A percentile compares a stretch with the other conserved stretches of the same genome.
These are phyloP conservation scores for Mariannaea sp. DNA, from an alignment of 2,329 filamentous ascomycete genomes.

Conservation along the genomic window DNA sequence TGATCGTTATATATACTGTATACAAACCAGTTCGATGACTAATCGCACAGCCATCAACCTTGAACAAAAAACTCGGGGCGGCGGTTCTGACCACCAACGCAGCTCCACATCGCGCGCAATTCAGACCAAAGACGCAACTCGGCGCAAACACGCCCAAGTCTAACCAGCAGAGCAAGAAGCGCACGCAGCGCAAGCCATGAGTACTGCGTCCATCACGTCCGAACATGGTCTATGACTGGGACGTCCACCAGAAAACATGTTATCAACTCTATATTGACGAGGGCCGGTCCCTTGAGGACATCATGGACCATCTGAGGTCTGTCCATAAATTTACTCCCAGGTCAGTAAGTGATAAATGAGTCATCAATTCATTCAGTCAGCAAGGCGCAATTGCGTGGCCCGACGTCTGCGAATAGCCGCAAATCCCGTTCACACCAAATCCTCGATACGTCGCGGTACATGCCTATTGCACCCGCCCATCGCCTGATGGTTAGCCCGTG, in stretches of 20 bases:
- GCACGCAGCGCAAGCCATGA: slow-evolving; percentile 14
- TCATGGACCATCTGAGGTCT: slow-evolving; percentile 71
- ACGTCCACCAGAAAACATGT: slow-evolving; percentile 49
- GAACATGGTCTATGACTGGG: slow-evolving; percentile 55
- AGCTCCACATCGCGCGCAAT: slow-evolving; percentile 32
- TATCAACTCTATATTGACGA: slow-evolving; percentile 76
- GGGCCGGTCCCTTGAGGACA: slow-evolving; percentile 72
- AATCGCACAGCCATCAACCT: slow-evolving; percentile 8
- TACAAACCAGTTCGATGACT: slow-evolving; percentile 15
- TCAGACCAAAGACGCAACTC: slow-evolving; percentile 36
- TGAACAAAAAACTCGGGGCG: slow-evolving; percentile 25
- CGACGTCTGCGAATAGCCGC: background rate
- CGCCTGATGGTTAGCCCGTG: background rate
- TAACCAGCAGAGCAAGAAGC: background rate
- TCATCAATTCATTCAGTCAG: background rate
- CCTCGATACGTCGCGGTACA: background rate
- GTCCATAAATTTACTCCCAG: slow-evolving; percentile 72
- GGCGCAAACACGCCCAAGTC: background rate
- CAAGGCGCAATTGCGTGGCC: background rate
- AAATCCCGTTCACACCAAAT: background rate
- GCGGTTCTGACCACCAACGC: slow-evolving; percentile 38
- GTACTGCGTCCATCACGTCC: slow-evolving; percentile 21
- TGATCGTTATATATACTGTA: slow-evolving; percentile 1
- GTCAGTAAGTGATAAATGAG: slow-evolving; percentile 61
- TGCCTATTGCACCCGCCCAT: background rate